phyloP scores from a whole-genome alignment of 768 basidiomycete genomes.

The Russula griseocarnosa region DNA sequence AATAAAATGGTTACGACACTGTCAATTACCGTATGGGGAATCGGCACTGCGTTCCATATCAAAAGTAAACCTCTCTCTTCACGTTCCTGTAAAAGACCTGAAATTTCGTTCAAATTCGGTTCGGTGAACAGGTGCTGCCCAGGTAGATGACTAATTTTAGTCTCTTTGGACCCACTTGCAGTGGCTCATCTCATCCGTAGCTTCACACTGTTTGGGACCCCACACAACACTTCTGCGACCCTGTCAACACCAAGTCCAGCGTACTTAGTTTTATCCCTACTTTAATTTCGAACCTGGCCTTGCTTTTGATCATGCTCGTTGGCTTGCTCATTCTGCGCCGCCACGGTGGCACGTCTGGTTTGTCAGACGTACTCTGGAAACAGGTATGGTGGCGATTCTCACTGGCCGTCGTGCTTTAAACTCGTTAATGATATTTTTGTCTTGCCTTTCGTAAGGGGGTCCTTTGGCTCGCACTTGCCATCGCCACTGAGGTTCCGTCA shows the following conservation, averaged over 20 bases:
- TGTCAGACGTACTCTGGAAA: neutral
- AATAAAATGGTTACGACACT: neutral
- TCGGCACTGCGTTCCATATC: neutral
- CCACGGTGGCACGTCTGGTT: neutral
- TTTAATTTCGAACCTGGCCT: neutral
- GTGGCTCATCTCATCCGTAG: neutral
- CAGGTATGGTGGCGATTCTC: neutral
- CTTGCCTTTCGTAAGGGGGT: neutral
- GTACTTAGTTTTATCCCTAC: neutral
- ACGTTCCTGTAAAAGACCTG: neutral
- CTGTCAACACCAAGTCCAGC: neutral
- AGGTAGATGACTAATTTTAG: neutral
- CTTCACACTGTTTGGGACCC: neutral
- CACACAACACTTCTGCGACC: neutral
- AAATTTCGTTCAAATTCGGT: neutral
- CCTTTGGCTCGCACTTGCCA: neutral
- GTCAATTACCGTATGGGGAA: neutral
- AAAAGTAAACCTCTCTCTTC: neutral
- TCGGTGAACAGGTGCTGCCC: neutral
- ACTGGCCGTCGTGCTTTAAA: neutral
- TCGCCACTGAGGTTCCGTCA: neutral
- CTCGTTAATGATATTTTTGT: neutral
- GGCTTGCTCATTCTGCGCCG: neutral
- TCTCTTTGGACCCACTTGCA: neutral
- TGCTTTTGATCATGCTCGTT: conserved; percentile 12